Evolutionary conservation across 2,329 filamentous ascomycete species (phyloP), one percentile per base, ranked within the genome.

Genomic region (Colletotrichum euphorbiae): DNA sequence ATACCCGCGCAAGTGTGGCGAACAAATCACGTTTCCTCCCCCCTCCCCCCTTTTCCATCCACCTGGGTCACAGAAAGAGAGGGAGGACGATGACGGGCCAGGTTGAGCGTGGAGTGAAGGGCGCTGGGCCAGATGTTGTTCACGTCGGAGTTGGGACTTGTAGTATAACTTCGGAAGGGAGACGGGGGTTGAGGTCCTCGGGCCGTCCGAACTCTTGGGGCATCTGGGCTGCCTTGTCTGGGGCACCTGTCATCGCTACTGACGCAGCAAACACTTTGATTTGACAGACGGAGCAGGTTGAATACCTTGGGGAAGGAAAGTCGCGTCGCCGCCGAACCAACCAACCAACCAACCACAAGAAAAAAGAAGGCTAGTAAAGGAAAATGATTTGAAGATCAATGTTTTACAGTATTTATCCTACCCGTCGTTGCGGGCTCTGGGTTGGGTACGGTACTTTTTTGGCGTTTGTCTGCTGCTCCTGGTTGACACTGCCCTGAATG

Each of bases 121-220:
- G 24, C 5, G 24, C 24, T 28, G 28, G 28, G 28, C 28, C 28
- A 28, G 28, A 17, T 33, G 43, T 36, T 36, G 46, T 24, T 28
- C 28, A 38, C 36, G 24, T 67, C 48, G 62, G 61, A 60, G 61
- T 38, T 51, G 61, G 38, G 24, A n/a, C 31, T 40, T 24, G 50
- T n/a, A n/a, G n/a, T n/a, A n/a, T 38, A 48, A 60, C 61, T 54
- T 55, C 61, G 54, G 31, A 68, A 60, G 31, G 42, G 51, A 13
- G 15, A 24, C 8, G 24, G 24, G 15, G 1, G 1, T 45, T 45
- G 28, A 15, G 48, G 33, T 40, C 36, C 54, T 60, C 66, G 55
- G 55, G 66, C 54, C 62, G 48, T 65, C 66, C 61, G 66, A 69
- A 66, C 61, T 61, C 66, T 43, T 50, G 54, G 65, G 31, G 45